Evolutionary conservation across 805 yeast genomes (phyloP), one percentile per base, ranked within the genome.

Genomic region (Myxozyma lipomycoides): DNA sequence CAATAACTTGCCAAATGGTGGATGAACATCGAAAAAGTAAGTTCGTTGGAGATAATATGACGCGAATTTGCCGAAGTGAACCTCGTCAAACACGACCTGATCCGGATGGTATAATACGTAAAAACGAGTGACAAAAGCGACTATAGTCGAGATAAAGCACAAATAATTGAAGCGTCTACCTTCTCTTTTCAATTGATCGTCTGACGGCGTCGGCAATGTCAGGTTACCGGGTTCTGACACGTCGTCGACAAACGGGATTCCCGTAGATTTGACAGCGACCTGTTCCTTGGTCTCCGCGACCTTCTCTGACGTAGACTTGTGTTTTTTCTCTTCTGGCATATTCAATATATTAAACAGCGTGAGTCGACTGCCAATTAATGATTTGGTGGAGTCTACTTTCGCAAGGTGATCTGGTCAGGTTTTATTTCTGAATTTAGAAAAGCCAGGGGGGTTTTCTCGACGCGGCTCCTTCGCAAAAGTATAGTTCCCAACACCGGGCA

Each of bases 11-110:
- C 96, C 98, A 69, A 93, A 87, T 21, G 99, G 99, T 7, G 99
- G 99, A 70, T 93, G 99, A 46, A 93, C 81, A 70, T 93, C 99
- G 64, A 93, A 93, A 68, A 88, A 93, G 68, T 86, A 93, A 0
- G 96, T 84, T 56, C 96, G 77, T 68, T 91, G 86, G 52, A 91
- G 71, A 68, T 91, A 91, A 69, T 85, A 45, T 21, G 67, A 62
- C 21, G 76, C 76, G 54, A 72, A 72, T 61, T 72, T 72, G 42
- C 76, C 76, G 53, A 72, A 91, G 54, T 72, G 76, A 35, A 73
- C 75, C 60, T 72, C 73, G 60, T 65, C 75, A 69, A 66, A 72
- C 42, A 93, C 93, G 26, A 93, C 97, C 49, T 77, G 74, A 49
- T 78, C 74, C 55, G 87, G 85, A 49, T 77, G 73, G 48, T 86